These are phyloP conservation scores for Aspergillus proliferans DNA, from an alignment of 2,329 filamentous ascomycete genomes.

Conservation along the genomic window DNA sequence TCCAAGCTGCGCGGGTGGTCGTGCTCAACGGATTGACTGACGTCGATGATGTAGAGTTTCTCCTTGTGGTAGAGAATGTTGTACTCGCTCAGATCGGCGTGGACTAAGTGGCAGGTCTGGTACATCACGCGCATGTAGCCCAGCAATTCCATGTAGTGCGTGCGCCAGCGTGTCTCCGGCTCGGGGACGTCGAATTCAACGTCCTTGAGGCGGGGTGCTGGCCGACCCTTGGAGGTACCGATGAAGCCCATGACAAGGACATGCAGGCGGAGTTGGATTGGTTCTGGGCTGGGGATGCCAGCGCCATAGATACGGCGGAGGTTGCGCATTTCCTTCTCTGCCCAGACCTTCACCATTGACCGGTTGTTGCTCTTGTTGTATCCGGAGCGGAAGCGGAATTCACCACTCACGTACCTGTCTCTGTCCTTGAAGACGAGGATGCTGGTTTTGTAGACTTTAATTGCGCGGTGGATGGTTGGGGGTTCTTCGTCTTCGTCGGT, in stretches of 20 bases:
- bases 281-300: constrained; percentile 85
- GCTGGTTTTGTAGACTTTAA: constrained; percentile 98
- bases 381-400: constrained; percentile 83
- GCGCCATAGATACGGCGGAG: constrained; percentile 74
- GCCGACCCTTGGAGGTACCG: constrained; percentile 77
- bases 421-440: constrained; percentile 98
- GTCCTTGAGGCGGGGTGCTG: constrained; percentile 83
- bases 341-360: constrained; percentile 98
- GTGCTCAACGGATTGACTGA: constrained; percentile 94
- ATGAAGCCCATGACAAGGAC: constrained; percentile 93
- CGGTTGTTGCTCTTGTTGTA: constrained; percentile 93
- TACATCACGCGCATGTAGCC: constrained; percentile 90
- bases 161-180: constrained; percentile 65
- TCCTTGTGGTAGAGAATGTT: constrained; percentile 85
- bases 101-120: constrained; percentile 83
- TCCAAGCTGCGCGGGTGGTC: constrained; percentile 89
- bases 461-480: constrained; percentile 64
- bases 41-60: constrained; percentile 88
- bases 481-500: constrained; percentile 44
- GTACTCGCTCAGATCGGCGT: constrained; percentile 97
- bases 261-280: constrained; percentile 82
- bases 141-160: constrained; percentile 75
- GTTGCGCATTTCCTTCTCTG: constrained; percentile 97
- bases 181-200: constrained; percentile 67
- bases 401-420: constrained; percentile 90